Evolutionary conservation across 2,329 filamentous ascomycete genomes (phyloP).

Genomic region (Huntiella abstrusa): DNA sequence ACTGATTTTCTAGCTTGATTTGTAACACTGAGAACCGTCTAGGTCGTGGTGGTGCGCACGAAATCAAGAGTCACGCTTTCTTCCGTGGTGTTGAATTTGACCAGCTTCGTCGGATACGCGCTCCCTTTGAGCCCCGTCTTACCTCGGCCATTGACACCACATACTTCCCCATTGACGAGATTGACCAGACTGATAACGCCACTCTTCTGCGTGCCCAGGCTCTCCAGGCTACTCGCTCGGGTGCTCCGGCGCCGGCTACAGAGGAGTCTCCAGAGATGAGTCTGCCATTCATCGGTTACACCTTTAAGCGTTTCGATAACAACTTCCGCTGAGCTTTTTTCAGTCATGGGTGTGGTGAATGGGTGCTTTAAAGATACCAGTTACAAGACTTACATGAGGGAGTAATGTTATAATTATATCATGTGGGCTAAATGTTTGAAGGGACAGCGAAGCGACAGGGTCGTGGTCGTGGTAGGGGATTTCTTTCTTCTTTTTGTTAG

Average conservation of each 20-base stretch:
- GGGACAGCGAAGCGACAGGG: too few species aligned
- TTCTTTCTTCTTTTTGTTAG: too few species aligned
- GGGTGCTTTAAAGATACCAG: too few species aligned
- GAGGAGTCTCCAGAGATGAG: conserved; percentile 73
- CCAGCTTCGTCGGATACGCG: conserved; percentile 74
- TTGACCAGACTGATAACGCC: conserved; percentile 87
- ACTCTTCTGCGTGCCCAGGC: conserved; percentile 73
- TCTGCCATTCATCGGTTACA: conserved; percentile 77
- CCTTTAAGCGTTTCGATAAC: conserved; percentile 88
- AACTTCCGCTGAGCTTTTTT: conserved; percentile 33
- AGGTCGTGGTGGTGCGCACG: conserved; percentile 66
- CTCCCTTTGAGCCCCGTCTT: conserved; percentile 87
- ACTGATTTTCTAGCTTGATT: conserved; percentile 46
- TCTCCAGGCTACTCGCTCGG: conserved; percentile 41
- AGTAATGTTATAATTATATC: too few species aligned
- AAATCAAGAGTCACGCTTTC: conserved; percentile 88
- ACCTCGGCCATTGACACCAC: conserved; percentile 88
- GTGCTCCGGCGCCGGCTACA: conserved; percentile 16
- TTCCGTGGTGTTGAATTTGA: conserved; percentile 96
- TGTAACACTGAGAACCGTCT: conserved; percentile 87
- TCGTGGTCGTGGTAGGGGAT: too few species aligned
- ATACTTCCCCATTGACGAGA: conserved; percentile 97
- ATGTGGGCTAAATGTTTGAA: too few species aligned
- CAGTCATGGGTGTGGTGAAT: conserved; percentile 11
- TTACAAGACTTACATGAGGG: too few species aligned